Conservation (phyloP, 768 basidiomycete genomes). For the Lentinula aciculospora region DNA sequence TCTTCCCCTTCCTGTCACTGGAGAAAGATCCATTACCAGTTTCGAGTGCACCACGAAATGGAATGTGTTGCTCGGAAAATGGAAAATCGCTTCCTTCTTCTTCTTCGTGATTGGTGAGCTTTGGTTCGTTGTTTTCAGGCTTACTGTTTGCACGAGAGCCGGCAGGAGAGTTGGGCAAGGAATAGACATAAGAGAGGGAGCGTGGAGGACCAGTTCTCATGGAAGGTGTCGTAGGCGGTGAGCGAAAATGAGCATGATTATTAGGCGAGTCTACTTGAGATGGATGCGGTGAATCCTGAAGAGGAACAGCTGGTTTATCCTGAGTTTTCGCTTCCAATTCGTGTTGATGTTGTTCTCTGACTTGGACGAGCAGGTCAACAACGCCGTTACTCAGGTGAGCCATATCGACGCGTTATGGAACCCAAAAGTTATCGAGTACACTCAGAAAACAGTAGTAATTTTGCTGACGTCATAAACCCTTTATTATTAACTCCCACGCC, state of each 20-base stretch:
- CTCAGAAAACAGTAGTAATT: too few species aligned
- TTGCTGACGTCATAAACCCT: neutral
- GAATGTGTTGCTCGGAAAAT: constrained; percentile 23
- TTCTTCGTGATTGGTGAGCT: constrained; percentile 27
- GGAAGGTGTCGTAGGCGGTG: constrained; percentile 47
- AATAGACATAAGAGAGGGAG: constrained; percentile 62
- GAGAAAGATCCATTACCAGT: constrained; percentile 30
- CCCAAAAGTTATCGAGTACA: too few species aligned
- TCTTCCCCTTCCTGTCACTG: constrained; percentile 44
- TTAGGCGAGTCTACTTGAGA: neutral
- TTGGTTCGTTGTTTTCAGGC: constrained; percentile 20
- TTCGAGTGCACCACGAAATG: constrained; percentile 63
- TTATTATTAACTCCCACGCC: neutral
- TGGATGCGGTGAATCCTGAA: neutral
- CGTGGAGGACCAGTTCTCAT: constrained; percentile 69
- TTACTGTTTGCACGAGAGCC: constrained; percentile 19
- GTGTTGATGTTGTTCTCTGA: constrained; percentile 2
- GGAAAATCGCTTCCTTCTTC: constrained; percentile 20
- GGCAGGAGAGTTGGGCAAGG: constrained; percentile 38
- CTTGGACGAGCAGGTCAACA: constrained; percentile 9
- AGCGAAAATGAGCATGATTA: constrained; percentile 10
- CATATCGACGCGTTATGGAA: neutral
- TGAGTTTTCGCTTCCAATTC: neutral
- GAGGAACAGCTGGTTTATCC: neutral
- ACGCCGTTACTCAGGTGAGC: neutral